A percentile compares a stretch with the other conserved stretches of the same genome.
These are phyloP conservation scores for Cercis canadensis DNA, from an alignment of 306 rosid species.

Conservation along the genomic window DNA sequence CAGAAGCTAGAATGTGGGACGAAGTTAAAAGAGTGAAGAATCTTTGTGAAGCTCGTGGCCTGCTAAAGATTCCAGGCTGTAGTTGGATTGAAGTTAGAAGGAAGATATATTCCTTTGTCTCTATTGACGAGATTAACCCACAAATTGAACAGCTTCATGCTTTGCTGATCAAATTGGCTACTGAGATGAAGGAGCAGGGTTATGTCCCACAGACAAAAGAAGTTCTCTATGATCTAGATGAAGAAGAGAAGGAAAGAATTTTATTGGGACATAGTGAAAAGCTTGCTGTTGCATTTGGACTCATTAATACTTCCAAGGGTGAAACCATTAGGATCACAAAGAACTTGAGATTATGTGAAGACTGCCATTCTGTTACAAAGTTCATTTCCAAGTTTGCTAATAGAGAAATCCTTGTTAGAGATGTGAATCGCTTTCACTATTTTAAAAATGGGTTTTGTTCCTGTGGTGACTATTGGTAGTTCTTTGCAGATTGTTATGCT, in stretches of 20 bases:
- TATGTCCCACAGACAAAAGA: conserved; percentile 69
- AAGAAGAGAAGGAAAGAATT: conserved; percentile 83
- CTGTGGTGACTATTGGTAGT: conserved; percentile 93
- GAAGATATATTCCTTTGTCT: conserved; percentile 71
- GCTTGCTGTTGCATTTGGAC: conserved; percentile 91
- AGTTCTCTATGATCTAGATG: conserved; percentile 78
- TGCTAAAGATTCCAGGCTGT: conserved; percentile 81
- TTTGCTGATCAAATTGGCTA: conserved; percentile 59
- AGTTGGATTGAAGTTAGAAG: conserved; percentile 85
- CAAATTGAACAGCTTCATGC: conserved; percentile 77
- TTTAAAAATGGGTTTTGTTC: conserved; percentile 85
- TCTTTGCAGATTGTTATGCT: conserved; percentile 19
- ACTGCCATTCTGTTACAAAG: conserved; percentile 86
- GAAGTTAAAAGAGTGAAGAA: conserved; percentile 73
- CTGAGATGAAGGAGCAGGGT: conserved; percentile 80
- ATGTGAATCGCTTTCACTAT: conserved; percentile 87
- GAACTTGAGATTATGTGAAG: conserved; percentile 92
- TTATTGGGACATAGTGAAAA: conserved; percentile 92
- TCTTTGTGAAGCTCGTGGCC: conserved; percentile 62
- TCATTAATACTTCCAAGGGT: conserved; percentile 70
- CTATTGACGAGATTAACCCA: conserved; percentile 69
- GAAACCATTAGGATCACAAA: conserved; percentile 81
- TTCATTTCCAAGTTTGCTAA: conserved; percentile 76
- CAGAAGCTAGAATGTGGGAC: conserved; percentile 74
- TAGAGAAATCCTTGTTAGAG: conserved; percentile 92